These are phyloP conservation scores for Xylariaceae sp. DNA, from an alignment of 2,329 filamentous ascomycete genomes.

Conservation along the genomic window DNA sequence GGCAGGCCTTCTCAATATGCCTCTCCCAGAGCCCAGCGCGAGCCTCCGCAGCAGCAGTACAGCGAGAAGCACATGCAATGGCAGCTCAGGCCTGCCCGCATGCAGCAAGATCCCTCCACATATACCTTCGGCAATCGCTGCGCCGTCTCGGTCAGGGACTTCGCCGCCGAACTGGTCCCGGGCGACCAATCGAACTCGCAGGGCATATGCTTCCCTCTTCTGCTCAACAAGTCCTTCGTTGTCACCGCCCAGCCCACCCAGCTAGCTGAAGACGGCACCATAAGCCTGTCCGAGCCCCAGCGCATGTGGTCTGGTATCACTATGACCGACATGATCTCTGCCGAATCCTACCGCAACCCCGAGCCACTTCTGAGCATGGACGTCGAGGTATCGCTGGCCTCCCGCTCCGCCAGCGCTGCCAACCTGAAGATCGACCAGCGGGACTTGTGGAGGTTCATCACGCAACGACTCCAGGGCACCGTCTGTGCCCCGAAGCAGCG, in stretches of 20 bases:
- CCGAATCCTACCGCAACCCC: neutral
- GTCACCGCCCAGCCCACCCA: neutral
- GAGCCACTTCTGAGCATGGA: neutral
- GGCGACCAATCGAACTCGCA: neutral
- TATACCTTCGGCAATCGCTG: neutral
- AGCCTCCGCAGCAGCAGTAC: neutral
- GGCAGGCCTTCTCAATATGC: constrained; percentile 35
- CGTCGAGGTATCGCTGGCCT: neutral
- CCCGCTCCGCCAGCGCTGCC: neutral
- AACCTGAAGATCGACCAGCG: neutral
- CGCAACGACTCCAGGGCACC: neutral
- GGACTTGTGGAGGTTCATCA: neutral
- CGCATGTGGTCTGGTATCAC: neutral
- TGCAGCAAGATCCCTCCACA: neutral
- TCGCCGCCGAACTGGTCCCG: neutral
- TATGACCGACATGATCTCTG: neutral
- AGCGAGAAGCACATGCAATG: neutral
- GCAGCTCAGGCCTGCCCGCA: neutral
- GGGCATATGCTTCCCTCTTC: no score
- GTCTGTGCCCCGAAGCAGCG: neutral
- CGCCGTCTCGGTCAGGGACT: neutral
- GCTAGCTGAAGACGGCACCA: neutral
- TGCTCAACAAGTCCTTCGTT: neutral
- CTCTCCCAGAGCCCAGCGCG: neutral
- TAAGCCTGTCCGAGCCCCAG: neutral